Conservation (phyloP, 192 early-diverging fungal genomes). For the Backusella westeae region DNA sequence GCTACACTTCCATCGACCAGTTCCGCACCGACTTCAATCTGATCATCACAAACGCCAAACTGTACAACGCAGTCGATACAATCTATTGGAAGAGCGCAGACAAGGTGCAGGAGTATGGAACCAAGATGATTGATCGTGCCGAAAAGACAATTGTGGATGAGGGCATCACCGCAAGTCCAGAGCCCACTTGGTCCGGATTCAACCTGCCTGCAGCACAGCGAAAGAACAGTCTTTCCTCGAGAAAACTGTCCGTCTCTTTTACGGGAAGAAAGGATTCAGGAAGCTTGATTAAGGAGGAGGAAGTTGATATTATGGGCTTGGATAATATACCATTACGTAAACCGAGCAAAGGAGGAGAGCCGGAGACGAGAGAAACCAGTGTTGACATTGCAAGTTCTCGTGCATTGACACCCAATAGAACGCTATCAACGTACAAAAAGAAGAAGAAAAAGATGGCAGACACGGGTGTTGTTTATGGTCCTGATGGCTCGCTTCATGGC, state of each 20-base stretch:
- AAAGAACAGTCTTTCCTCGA: neutral
- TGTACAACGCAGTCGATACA: slow-evolving; percentile 82
- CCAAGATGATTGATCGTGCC: slow-evolving; percentile 70
- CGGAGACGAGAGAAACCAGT: slow-evolving; percentile 16
- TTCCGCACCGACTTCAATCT: slow-evolving; percentile 78
- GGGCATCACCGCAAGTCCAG: neutral
- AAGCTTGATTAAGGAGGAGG: slow-evolving; percentile 35
- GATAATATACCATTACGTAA: slow-evolving; percentile 22
- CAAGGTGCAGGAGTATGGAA: slow-evolving; percentile 69
- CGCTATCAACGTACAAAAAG: slow-evolving; percentile 16
- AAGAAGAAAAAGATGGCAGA: slow-evolving; percentile 36
- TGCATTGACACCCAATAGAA: slow-evolving; percentile 16
- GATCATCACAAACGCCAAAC: slow-evolving; percentile 77
- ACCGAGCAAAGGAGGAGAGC: slow-evolving; percentile 9
- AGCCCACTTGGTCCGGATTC: neutral
- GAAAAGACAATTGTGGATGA: slow-evolving; percentile 18
- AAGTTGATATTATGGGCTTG: slow-evolving; percentile 39
- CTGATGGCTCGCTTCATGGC: slow-evolving; percentile 23
- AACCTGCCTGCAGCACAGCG: neutral
- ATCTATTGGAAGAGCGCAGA: slow-evolving; percentile 81
- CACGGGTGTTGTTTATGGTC: slow-evolving; percentile 25
- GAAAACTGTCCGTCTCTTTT: slow-evolving; percentile 6
- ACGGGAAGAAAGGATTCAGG: slow-evolving; percentile 1
- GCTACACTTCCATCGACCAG: slow-evolving; percentile 64
- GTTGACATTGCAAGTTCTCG: slow-evolving; percentile 16